Evolutionary conservation across 164 flowering plant genomes (phyloP).

Genomic region (Tetrastigma voinierianum): DNA sequence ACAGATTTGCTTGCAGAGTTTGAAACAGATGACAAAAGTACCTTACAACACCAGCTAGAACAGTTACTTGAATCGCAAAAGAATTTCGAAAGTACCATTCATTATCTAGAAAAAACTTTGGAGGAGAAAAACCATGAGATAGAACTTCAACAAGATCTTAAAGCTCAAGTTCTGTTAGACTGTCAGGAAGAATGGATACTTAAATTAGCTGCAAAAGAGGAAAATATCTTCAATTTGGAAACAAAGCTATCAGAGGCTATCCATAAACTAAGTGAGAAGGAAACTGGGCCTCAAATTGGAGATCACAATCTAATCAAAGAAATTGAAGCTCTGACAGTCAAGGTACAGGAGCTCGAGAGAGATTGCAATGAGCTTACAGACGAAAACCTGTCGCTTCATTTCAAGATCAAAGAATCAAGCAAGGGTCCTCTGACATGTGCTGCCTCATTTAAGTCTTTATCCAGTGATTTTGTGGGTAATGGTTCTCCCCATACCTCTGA

Average conservation of each 20-base stretch:
- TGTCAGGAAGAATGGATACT: constrained; percentile 39
- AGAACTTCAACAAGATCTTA: constrained; percentile 33
- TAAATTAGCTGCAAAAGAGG: constrained; percentile 47
- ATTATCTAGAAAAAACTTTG: constrained; percentile 37
- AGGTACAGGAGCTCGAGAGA: constrained; percentile 59
- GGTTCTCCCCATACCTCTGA: constrained; percentile 10
- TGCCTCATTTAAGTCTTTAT: constrained; percentile 14
- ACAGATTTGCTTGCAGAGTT: constrained; percentile 7
- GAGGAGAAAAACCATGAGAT: constrained; percentile 47
- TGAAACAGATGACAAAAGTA: constrained; percentile 8
- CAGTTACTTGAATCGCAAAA: constrained; percentile 45
- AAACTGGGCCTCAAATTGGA: constrained; percentile 7
- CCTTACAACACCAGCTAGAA: constrained; percentile 25
- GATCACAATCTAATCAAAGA: constrained; percentile 27
- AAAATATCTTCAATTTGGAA: constrained; percentile 40
- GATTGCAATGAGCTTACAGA: constrained; percentile 66
- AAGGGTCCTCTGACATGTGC: constrained; percentile 14
- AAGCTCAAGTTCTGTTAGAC: constrained; percentile 30
- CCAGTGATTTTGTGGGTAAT: constrained; percentile 4
- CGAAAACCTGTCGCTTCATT: constrained; percentile 53
- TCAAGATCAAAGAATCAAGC: constrained; percentile 45
- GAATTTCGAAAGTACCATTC: constrained; percentile 34
- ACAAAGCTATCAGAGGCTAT: constrained; percentile 34
- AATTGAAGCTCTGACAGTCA: constrained; percentile 37
- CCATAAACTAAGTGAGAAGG: constrained; percentile 1